Percentiles rank a stretch among this genome's conserved stretches.
Conservation (phyloP, 192 early-diverging fungal species). For the Coemansia guatemalensis region DNA sequence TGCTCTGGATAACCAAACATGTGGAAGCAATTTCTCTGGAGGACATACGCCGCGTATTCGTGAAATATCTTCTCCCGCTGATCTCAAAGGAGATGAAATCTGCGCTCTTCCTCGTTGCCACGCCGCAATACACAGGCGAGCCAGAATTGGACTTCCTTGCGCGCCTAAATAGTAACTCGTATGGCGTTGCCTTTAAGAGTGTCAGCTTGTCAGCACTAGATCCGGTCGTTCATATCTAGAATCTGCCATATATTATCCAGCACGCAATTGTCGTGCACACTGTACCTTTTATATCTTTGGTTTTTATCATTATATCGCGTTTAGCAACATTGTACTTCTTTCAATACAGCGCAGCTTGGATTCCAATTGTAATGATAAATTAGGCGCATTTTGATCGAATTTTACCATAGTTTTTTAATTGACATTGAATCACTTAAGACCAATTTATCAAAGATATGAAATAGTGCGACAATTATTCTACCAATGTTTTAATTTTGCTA, state of each 20-base stretch:
- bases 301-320: no score
- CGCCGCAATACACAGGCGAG: slow-evolving; percentile 22
- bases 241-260: neutral
- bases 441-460: no score
- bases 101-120: slow-evolving; percentile 38
- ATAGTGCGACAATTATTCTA: no score
- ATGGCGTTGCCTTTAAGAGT: slow-evolving; percentile 26
- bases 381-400: no score
- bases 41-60: slow-evolving; percentile 34
- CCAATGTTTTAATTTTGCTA: no score
- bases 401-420: no score
- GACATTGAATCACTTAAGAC: no score
- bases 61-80: slow-evolving; percentile 30
- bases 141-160: slow-evolving; percentile 12
- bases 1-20: slow-evolving; percentile 31
- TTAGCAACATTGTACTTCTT: no score
- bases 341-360: no score
- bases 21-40: slow-evolving; percentile 31
- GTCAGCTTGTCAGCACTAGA: slow-evolving; percentile 32
- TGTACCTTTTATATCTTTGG: neutral
- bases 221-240: slow-evolving; percentile 26
- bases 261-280: neutral
- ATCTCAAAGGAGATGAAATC: slow-evolving; percentile 15
- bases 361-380: no score
- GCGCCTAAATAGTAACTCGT: slow-evolving; percentile 30